Conservation (phyloP, 257 asterid genomes). For the Gynochthodes officinalis region DNA sequence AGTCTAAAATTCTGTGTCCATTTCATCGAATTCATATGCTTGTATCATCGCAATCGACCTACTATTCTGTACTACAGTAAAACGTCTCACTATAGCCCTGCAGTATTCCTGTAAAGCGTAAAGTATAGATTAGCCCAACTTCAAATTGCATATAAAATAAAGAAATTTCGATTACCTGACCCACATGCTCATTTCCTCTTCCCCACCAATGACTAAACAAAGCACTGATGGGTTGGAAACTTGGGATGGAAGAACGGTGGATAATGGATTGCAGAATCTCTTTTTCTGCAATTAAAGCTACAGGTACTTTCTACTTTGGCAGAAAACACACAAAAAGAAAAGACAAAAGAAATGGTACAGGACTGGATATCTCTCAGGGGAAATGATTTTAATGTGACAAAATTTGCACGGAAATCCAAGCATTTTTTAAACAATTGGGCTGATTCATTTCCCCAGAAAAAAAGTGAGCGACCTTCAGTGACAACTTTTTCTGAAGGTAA, state of each 20-base stretch:
- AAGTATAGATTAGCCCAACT: too few species aligned
- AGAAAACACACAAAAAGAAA: neutral
- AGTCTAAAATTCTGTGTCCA: neutral
- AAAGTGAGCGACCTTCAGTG: neutral
- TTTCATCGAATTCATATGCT: neutral
- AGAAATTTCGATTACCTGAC: too few species aligned
- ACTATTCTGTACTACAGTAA: neutral
- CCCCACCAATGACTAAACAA: too few species aligned
- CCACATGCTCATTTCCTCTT: too few species aligned
- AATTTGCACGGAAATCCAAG: constrained; percentile 6
- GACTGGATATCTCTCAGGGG: neutral
- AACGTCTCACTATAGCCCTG: neutral
- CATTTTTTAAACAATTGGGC: neutral
- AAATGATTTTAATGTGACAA: constrained; percentile 18
- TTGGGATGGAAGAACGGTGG: neutral
- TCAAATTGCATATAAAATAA: too few species aligned
- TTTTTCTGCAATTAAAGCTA: neutral
- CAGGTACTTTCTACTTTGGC: neutral
- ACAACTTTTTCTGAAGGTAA: neutral
- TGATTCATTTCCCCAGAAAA: neutral
- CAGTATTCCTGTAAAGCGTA: neutral
- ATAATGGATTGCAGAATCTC: neutral
- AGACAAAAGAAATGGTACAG: neutral
- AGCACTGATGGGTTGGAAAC: too few species aligned
- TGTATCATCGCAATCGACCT: constrained; percentile 6